phyloP scores from a whole-genome alignment of 1,284 basidiomycete genomes.

The Papiliotrema flavescens region DNA sequence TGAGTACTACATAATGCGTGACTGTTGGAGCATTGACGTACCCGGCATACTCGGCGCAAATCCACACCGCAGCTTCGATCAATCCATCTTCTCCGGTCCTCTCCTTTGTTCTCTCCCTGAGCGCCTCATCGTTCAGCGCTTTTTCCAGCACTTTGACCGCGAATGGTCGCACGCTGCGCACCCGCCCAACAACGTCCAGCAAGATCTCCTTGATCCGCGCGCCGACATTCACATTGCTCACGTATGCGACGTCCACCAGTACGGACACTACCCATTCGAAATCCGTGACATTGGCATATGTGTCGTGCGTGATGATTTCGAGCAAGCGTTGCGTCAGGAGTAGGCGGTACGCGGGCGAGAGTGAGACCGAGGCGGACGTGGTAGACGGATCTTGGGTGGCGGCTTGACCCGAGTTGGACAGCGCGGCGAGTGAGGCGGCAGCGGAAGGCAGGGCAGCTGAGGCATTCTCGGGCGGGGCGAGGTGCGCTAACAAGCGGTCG shows the following conservation, averaged over 20 bases:
- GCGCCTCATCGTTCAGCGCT: slow-evolving; percentile 70
- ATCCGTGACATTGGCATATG: slow-evolving; percentile 82
- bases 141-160: slow-evolving; percentile 77
- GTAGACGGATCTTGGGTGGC: slow-evolving; percentile 20
- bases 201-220: slow-evolving; percentile 72
- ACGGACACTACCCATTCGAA: slow-evolving; percentile 98
- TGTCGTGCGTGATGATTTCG: slow-evolving; percentile 72
- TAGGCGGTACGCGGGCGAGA: slow-evolving; percentile 72
- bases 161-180: slow-evolving; percentile 69
- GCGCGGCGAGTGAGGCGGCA: slow-evolving; percentile 24
- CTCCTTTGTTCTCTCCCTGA: slow-evolving; percentile 56
- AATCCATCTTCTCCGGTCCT: slow-evolving; percentile 68
- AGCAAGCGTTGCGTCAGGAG: slow-evolving; percentile 76
- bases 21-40: slow-evolving; percentile 46
- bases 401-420: slow-evolving; percentile 15
- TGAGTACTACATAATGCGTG: neutral
- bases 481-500: slow-evolving; percentile 78
- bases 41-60: slow-evolving; percentile 89
- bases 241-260: slow-evolving; percentile 80
- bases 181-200: slow-evolving; percentile 80
- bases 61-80: slow-evolving; percentile 88
- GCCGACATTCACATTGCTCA: slow-evolving; percentile 74
- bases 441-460: slow-evolving; percentile 31
- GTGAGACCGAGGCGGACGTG: slow-evolving; percentile 44
- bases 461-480: slow-evolving; percentile 60